These are phyloP conservation scores for Sporisorium scitamineum DNA, from an alignment of 1,284 basidiomycete species.

Conservation along the genomic window DNA sequence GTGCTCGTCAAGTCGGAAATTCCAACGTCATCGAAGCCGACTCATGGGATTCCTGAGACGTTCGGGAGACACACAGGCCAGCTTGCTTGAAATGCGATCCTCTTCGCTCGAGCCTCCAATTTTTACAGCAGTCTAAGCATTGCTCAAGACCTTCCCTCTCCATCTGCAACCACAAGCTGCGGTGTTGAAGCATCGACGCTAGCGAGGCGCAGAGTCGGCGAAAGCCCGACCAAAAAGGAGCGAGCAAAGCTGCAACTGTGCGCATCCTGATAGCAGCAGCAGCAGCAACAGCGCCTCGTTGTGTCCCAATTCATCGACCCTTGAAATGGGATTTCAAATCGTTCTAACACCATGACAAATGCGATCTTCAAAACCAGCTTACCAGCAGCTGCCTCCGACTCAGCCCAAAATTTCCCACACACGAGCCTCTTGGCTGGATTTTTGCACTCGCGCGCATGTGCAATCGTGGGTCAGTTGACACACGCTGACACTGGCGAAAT, in stretches of 20 bases:
- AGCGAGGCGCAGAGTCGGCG: not conserved
- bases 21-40: not conserved
- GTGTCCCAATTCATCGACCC: not conserved
- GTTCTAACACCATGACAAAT: constrained; percentile 5
- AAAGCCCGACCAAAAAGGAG: not conserved
- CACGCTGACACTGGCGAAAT: constrained; percentile 20
- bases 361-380: not conserved
- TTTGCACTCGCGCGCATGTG: constrained; percentile 1
- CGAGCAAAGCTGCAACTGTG: not conserved
- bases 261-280: not conserved
- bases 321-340: constrained; percentile 7
- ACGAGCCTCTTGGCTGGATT: not conserved
- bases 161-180: no score
- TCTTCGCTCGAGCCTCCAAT: not conserved
- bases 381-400: not conserved
- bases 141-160: no score
- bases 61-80: not conserved
- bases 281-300: not conserved
- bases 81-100: no score
- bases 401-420: constrained; percentile 1
- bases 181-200: not conserved
- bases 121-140: not conserved
- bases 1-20: not conserved
- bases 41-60: no score
- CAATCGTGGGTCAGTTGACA: constrained; percentile 18